Evolutionary conservation across 352 stramenopile species (phyloP), one percentile per base, ranked within the genome.

Genomic region (Pythium vanterpoolii): DNA sequence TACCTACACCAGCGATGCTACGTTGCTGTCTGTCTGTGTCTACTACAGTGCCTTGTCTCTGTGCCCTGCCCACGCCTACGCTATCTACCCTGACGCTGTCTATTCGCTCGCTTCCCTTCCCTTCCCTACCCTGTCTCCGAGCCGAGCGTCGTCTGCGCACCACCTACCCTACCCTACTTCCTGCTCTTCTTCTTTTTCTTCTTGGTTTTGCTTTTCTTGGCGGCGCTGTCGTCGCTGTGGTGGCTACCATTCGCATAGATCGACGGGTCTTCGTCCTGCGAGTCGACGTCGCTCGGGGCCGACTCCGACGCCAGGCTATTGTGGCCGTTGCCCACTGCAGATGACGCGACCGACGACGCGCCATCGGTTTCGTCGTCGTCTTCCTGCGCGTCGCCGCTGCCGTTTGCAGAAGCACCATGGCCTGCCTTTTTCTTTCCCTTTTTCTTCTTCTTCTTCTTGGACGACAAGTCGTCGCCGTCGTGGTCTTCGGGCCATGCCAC

Each of bases 401-500:
- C 40, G 31, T 42, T 52, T 4, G 26, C 53, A 9, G 18, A 28
- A 13, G n/a, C 19, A 19, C 28, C 47, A 1, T 42, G 18, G 23
- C 77, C 76, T 24, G 66, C 30, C 64, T 87, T 86, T 66, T 83
- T 87, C 56, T 76, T 75, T 16, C 61, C 59, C 69, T 87, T 88
- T 62, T 88, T 90, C 69, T 72, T 72, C 69, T 72, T 72, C 40
- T 72, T 73, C 40, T 93, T 93, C 55, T 88, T 89, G 31, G 45
- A 55, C 4, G 58, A 65, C 39, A 55, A 19, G 21, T 86, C 69
- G 19, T 62, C 47, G 4, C 47, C 54, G 21, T 48, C 51, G 60
- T 85, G 71, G 16, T 90, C 77, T 26, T 90, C 82, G 1, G 85
- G 83, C 82, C 84, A 95, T 44, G 85, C 82, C 3, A 93, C 80